Base-by-base conservation (phyloP, 139 green algal genomes). In the Mesotaenium endlicherianum region DNA sequence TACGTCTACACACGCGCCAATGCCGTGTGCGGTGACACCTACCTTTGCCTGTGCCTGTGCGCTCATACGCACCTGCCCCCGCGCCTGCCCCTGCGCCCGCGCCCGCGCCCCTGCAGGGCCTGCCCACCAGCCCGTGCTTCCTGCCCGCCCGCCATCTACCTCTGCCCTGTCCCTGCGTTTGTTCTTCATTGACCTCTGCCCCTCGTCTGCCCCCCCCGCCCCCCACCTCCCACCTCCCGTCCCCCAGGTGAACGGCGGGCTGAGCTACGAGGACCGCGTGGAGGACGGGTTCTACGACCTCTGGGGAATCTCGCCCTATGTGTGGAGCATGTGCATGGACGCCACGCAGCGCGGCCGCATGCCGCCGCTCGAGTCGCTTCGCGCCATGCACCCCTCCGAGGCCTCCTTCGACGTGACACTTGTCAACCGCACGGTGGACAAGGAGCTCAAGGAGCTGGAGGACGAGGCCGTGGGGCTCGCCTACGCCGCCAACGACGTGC, bases 221-320 rank as follows among this genome's bases (percentile, higher is more conserved):
- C 30, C 26, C 20, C 42, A 39, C 40, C 30, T 30, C 3, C 69
- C 1, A 30, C 31, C 20, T 2, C 1, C 20, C 42, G 8, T 60
- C 36, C 2, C 42, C 6, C 75, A 82, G 75, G 50, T 82, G 31
- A 82, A 82, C 30, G 75, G 75, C 20, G 47, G 75, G 4, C 50
- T 82, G 20, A 82, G 75, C 26, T 75, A 59, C 4, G 75, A 82
- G 42, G 75, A 82, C 6, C 50, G 50, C 30, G 44, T 82, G 5
- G 75, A 82, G 30, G 75, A 75, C 30, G 50, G 75, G 20, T 82
- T 82, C 11, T 82, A 75, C 42, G 75, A 75, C 42, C 31, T 82
- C 39, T 75, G 31, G 49, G 75, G 50, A 17, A 82, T 82, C 11
- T 39, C 34, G 39, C 75, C 75, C 16, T 82, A 75, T 55, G 75